phyloP scores from a whole-genome alignment of 2,329 filamentous ascomycete genomes.

The Grosmannia penicillata region DNA sequence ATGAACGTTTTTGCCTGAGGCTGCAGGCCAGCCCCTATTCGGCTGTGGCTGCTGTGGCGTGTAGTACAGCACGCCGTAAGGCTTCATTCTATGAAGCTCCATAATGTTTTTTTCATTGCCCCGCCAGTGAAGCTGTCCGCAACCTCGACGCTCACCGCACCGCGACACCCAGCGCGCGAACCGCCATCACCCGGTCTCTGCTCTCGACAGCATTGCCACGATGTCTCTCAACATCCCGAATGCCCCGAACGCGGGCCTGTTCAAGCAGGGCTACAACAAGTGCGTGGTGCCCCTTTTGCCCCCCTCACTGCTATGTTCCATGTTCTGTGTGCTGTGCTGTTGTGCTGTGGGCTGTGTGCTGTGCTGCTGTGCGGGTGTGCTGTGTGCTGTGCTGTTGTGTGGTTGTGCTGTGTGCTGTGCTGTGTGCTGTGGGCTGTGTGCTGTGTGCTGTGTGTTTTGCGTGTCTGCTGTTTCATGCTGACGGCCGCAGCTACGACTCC shows the following conservation, averaged over 20 bases:
- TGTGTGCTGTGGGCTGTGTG: too few species aligned
- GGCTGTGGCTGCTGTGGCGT: too few species aligned
- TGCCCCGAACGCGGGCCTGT: slow-evolving; percentile 83
- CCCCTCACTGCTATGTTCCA: too few species aligned
- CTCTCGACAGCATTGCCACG: slow-evolving; percentile 7
- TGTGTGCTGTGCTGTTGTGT: too few species aligned
- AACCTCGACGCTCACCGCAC: background rate
- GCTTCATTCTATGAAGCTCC: slow-evolving; percentile 1
- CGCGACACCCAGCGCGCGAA: background rate
- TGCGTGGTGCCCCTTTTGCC: too few species aligned
- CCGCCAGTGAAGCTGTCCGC: slow-evolving; percentile 5
- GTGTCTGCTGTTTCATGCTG: slow-evolving; percentile 10
- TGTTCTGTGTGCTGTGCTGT: too few species aligned
- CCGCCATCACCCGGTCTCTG: background rate
- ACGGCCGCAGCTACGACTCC: slow-evolving; percentile 66
- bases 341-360: too few species aligned
- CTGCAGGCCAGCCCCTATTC: too few species aligned
- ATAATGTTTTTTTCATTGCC: slow-evolving; percentile 4
- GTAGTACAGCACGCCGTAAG: background rate
- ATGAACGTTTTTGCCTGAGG: slow-evolving; percentile 2
- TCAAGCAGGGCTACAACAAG: slow-evolving; percentile 96
- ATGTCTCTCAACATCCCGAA: slow-evolving; percentile 97
- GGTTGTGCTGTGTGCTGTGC: too few species aligned
- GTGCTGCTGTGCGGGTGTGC: too few species aligned
- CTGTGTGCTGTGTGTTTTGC: background rate